A percentile compares a stretch with the other conserved stretches of the same genome.
Conservation (phyloP, 441 rosid genomes). For the Pelargonium cotyledonis region DNA sequence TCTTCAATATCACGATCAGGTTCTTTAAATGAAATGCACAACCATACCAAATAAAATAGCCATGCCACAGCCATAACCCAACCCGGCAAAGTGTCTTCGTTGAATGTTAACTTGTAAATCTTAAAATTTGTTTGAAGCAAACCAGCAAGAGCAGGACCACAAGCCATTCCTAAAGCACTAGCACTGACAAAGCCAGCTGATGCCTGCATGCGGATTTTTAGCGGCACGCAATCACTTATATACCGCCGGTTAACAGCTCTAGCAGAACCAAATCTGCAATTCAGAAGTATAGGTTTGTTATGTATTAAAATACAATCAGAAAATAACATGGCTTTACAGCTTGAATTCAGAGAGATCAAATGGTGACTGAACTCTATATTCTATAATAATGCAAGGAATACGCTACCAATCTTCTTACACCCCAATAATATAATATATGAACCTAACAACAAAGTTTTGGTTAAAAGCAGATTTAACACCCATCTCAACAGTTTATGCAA, state of each 20-base stretch:
- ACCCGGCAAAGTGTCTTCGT: slow-evolving; percentile 78
- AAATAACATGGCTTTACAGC: not conserved
- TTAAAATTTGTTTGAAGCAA: slow-evolving; percentile 75
- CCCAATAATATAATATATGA: not conserved
- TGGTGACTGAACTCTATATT: not conserved
- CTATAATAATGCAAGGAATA: no score
- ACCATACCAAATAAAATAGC: slow-evolving; percentile 74
- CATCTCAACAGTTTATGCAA: not conserved
- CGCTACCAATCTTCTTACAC: not conserved
- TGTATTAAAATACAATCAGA: slow-evolving; percentile 8
- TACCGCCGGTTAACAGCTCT: slow-evolving; percentile 97
- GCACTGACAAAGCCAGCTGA: slow-evolving; percentile 99
- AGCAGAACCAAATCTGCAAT: slow-evolving; percentile 84
- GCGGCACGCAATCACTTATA: slow-evolving; percentile 94
- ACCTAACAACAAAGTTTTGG: not conserved
- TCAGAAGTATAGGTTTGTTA: slow-evolving; percentile 15
- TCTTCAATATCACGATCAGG: slow-evolving; percentile 56
- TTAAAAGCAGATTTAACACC: not conserved
- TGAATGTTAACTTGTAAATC: slow-evolving; percentile 69
- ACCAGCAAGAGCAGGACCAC: slow-evolving; percentile 99
- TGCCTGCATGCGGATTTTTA: slow-evolving; percentile 86
- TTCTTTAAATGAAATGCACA: slow-evolving; percentile 75
- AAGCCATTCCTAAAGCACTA: slow-evolving; percentile 99
- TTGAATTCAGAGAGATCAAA: no score
- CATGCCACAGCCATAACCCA: slow-evolving; percentile 97